Conservation (phyloP, 164 flowering plant species). For the Sextonia rubra region DNA sequence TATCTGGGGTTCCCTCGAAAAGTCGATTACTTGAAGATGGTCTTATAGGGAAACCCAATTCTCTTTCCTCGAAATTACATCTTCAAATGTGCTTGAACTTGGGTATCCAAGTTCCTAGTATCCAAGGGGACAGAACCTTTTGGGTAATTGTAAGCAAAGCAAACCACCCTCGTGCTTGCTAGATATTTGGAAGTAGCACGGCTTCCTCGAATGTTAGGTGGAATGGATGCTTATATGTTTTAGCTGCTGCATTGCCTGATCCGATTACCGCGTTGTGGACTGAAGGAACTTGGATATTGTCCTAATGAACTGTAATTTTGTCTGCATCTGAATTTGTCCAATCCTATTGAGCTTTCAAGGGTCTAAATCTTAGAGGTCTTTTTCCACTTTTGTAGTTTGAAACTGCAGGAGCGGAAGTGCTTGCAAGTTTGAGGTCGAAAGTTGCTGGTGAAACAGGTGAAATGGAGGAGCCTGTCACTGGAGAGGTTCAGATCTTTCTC, state of each 20-base stretch:
- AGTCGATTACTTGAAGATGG: too few relatives aligned
- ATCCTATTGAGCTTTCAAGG: background rate
- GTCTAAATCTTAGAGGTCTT: background rate
- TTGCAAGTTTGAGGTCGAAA: conserved; percentile 60
- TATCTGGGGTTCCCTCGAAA: too few relatives aligned
- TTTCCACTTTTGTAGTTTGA: conserved; percentile 55
- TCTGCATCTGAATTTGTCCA: background rate
- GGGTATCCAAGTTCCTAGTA: too few relatives aligned
- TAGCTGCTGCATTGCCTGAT: too few relatives aligned
- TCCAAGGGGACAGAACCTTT: background rate
- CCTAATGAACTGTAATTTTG: too few relatives aligned
- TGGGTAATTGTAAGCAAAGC: background rate
- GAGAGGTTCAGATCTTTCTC: conserved; percentile 80
- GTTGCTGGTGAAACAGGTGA: conserved; percentile 76
- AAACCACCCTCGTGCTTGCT: background rate
- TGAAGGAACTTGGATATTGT: too few relatives aligned
- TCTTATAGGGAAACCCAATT: too few relatives aligned
- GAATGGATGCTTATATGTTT: too few relatives aligned
- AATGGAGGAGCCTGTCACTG: conserved; percentile 73
- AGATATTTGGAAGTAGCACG: background rate
- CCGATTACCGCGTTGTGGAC: too few relatives aligned
- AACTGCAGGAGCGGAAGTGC: conserved; percentile 85
- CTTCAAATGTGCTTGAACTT: too few relatives aligned
- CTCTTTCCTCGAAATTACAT: too few relatives aligned
- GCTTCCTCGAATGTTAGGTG: too few relatives aligned